phyloP scores from a whole-genome alignment of 345 rosid species.

The Raphanus raphanistrum region DNA sequence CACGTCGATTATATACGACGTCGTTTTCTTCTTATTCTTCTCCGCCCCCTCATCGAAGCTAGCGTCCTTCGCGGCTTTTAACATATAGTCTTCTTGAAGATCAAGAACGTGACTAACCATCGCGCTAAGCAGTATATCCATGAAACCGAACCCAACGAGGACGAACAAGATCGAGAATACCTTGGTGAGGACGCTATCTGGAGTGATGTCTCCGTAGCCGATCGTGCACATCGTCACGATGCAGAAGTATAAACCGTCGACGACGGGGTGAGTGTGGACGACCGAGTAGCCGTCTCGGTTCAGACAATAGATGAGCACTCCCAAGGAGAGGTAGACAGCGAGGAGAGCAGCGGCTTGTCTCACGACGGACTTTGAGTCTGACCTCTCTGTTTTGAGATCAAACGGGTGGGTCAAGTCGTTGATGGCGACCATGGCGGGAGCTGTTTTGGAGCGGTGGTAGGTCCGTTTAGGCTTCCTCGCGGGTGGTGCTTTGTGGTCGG shows the following conservation, averaged over 20 bases:
- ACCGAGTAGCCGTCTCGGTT: constrained; percentile 55
- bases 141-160: constrained; percentile 79
- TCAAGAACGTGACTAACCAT: constrained; percentile 89
- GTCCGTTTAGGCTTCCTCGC: constrained; percentile 34
- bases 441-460: constrained; percentile 77
- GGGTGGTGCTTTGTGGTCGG: constrained; percentile 37
- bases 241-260: constrained; percentile 87
- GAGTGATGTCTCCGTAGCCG: constrained; percentile 91
- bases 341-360: constrained; percentile 56
- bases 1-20: constrained; percentile 71
- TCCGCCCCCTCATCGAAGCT: constrained; percentile 37
- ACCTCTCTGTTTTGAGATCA: constrained; percentile 45
- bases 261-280: constrained; percentile 73
- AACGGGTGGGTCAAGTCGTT: constrained; percentile 43
- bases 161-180: constrained; percentile 83
- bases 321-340: constrained; percentile 60
- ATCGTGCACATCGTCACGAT: constrained; percentile 95
- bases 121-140: constrained; percentile 71
- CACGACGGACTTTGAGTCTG: constrained; percentile 55
- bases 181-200: constrained; percentile 59
- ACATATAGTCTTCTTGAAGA: constrained; percentile 76
- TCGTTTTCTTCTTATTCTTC: constrained; percentile 33
- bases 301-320: constrained; percentile 67
- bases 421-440: constrained; percentile 80
- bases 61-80: constrained; percentile 47